Evolutionary conservation across 306 rosid species (phyloP).

Genomic region (Carpinus viminea): DNA sequence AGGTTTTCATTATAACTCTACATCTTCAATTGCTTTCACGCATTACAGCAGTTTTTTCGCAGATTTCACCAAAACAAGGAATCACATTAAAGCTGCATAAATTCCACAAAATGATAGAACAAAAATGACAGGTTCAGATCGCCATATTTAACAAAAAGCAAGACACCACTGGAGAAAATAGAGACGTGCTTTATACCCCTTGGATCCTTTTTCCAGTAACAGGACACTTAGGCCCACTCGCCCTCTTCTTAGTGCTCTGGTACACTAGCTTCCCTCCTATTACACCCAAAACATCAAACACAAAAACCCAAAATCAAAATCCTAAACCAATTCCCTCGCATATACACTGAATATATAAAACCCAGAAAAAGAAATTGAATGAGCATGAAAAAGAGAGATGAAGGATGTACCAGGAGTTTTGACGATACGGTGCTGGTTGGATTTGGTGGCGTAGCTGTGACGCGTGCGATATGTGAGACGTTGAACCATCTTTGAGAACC

Average conservation of each 20-base stretch:
- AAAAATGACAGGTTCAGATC: background rate
- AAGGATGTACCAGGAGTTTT: constrained; percentile 60
- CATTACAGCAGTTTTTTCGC: background rate
- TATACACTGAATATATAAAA: background rate
- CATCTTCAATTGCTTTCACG: background rate
- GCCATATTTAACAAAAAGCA: background rate
- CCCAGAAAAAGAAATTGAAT: background rate
- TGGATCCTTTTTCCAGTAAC: constrained; percentile 83
- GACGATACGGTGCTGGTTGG: constrained; percentile 72
- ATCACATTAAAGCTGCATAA: background rate
- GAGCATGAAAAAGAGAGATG: background rate
- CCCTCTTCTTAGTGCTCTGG: constrained; percentile 76
- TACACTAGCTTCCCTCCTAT: constrained; percentile 73
- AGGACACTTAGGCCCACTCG: constrained; percentile 77
- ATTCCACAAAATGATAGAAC: background rate
- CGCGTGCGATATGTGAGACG: constrained; percentile 70
- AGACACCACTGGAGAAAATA: background rate
- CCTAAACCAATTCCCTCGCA: background rate
- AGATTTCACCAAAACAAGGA: background rate
- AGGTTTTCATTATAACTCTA: background rate
- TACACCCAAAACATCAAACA: constrained; percentile 12
- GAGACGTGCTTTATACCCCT: constrained; percentile 42
- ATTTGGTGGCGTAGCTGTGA: constrained; percentile 79
- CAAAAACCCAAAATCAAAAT: background rate
- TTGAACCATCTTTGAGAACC: constrained; percentile 59